phyloP scores from a whole-genome alignment of 2,329 filamentous ascomycete species.

The Teratosphaeria viscida region DNA sequence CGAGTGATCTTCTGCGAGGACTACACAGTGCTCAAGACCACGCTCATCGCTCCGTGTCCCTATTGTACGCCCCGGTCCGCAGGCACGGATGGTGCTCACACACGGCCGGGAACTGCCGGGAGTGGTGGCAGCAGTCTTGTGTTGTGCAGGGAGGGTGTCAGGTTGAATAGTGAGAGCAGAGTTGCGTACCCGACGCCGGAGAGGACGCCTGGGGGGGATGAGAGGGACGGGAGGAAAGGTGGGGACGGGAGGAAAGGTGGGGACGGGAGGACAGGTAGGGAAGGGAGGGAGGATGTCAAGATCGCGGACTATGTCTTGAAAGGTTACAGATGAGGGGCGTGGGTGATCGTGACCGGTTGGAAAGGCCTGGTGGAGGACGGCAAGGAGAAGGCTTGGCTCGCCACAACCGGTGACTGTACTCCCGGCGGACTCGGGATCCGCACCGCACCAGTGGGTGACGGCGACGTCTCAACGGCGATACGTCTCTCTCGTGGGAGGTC shows the following conservation, averaged over 20 bases:
- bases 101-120: not conserved
- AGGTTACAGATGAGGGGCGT: not conserved
- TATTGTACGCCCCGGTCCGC: constrained; percentile 8
- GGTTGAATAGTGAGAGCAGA: not conserved
- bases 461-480: no score
- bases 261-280: not conserved
- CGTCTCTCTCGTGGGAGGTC: no score
- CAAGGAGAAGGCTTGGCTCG: no score
- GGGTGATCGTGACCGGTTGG: no score
- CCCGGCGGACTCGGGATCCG: no score
- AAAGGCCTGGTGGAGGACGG: no score
- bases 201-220: not conserved
- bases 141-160: not conserved
- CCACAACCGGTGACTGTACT: no score
- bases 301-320: not conserved
- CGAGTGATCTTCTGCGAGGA: constrained; percentile 24
- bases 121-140: not conserved
- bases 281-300: not conserved
- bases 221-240: not conserved
- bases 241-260: not conserved
- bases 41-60: constrained; percentile 9
- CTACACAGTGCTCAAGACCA: constrained; percentile 15
- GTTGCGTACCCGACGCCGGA: not conserved
- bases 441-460: no score
- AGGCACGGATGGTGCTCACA: not conserved